Evolutionary conservation across 495 filamentous ascomycete genomes (phyloP), one percentile per base, ranked within the genome.

Genomic region (Cercophora sp.): DNA sequence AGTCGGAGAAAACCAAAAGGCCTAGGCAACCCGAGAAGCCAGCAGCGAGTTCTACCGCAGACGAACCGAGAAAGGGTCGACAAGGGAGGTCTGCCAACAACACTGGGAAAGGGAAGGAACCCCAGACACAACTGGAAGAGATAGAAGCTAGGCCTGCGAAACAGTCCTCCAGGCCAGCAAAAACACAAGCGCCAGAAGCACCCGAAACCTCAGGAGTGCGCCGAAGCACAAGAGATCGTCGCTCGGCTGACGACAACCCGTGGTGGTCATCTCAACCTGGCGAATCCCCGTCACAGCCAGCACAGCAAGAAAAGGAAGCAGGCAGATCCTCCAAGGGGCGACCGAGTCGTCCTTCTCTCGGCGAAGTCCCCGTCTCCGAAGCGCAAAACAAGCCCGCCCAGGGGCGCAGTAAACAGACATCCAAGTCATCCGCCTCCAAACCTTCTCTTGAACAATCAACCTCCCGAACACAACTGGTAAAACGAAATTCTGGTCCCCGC

Each of bases 281-380:
- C 23, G 47, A 55, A 31, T 18, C 20, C 2, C 43, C 54, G 13
- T 31, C 56, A 4, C 22, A 32, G 11, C n/a, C 24, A 5, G 36
- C 40, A 2, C 23, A 20, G 19, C n/a, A 27, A 13, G 36, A 32
- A 8, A 51, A 50, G 46, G 18, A 16, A n/a, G 19, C 13, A n/a
- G 18, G 36, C 6, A 48, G 25, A 5, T 36, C 18, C 5, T 24
- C 46, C 2, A 19, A 39, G 25, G 52, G 56, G n/a, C 27, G 15
- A n/a, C 57, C 50, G 10, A 47, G 48, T n/a, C 58, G 63, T 4
- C 45, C 51, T 2, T 56, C 59, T 1, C 35, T 70, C 0, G 49
- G 51, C 19, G 65, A 70, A 27, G 39, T 62, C 0, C 40, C 65
- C 6, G 39, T 59, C 16, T 60, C 61, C 3, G 45, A 55, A 32